Evolutionary conservation across 1,139 yeast species (phyloP).

Genomic region (Tardiomyces depauwii): DNA sequence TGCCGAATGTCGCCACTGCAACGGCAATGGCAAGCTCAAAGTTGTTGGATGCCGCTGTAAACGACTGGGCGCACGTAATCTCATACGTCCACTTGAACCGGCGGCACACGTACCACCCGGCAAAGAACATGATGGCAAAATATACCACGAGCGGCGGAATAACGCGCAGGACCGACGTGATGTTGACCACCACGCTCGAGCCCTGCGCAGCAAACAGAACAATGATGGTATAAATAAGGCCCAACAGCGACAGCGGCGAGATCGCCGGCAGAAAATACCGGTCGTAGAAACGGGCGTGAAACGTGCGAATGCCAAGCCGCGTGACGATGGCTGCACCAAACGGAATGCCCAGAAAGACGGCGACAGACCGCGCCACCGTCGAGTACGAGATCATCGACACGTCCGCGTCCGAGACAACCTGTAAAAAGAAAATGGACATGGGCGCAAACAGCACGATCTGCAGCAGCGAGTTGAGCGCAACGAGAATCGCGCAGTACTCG

Average conservation of each 20-base stretch:
- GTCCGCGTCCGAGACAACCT: conserved; percentile 9
- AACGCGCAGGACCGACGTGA: conserved; percentile 41
- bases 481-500: conserved; percentile 42
- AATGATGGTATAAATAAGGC: conserved; percentile 41
- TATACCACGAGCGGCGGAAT: conserved; percentile 41
- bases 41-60: conserved; percentile 50
- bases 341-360: conserved; percentile 46
- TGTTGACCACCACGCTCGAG: conserved; percentile 36
- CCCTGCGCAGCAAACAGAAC: conserved; percentile 47
- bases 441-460: conserved; percentile 50
- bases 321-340: conserved; percentile 36
- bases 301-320: conserved; percentile 24
- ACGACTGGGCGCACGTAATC: conserved; percentile 39
- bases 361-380: conserved; percentile 41
- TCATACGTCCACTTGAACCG: conserved; percentile 31
- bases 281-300: conserved; percentile 27
- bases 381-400: conserved; percentile 21
- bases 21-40: conserved; percentile 45
- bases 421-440: conserved; percentile 33
- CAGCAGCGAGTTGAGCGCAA: conserved; percentile 39
- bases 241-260: conserved; percentile 42
- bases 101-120: conserved; percentile 25
- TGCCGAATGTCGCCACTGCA: conserved; percentile 43
- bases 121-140: conserved; percentile 39
- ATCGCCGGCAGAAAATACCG: conserved; percentile 30